Percentiles rank a stretch among this genome's conserved stretches.
Evolutionary conservation across 192 early-diverging fungal genomes (phyloP).

Genomic region (Fimicolochytrium jonesii): DNA sequence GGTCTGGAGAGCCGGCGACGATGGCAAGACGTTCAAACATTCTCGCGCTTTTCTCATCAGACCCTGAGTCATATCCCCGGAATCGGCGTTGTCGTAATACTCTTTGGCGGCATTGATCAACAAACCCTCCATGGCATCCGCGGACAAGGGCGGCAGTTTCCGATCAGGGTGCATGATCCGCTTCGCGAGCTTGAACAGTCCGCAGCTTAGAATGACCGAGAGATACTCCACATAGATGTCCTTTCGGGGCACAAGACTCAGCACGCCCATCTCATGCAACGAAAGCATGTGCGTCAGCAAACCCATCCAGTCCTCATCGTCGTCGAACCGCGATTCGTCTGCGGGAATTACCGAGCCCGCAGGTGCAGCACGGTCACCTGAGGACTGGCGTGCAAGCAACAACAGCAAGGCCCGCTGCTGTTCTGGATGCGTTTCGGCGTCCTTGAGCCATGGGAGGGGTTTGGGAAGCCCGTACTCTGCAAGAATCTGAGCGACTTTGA

Average conservation of each 20-base stretch:
- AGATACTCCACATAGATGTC: conserved; percentile 62
- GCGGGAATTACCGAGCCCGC: conserved; percentile 47
- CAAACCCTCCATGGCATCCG: conserved; percentile 51
- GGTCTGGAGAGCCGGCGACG: conserved; percentile 45
- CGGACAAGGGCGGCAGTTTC: conserved; percentile 9
- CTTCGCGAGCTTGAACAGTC: conserved; percentile 57
- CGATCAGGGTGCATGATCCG: conserved; percentile 14
- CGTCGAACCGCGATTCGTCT: conserved; percentile 49
- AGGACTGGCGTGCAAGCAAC: conserved; percentile 23
- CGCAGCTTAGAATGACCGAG: conserved; percentile 55
- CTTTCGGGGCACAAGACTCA: conserved; percentile 41
- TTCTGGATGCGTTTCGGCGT: conserved; percentile 39
- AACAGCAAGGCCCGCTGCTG: conserved; percentile 57
- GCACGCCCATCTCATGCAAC: conserved; percentile 46
- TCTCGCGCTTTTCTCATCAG: conserved; percentile 68
- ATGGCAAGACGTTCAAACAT: conserved; percentile 61
- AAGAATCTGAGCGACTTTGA: conserved; percentile 59
- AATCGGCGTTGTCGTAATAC: conserved; percentile 70
- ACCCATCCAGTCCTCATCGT: conserved; percentile 63
- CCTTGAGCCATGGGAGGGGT: conserved; percentile 57
- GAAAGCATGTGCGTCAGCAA: conserved; percentile 62
- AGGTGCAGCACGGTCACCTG: conserved; percentile 47
- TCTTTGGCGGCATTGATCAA: conserved; percentile 67
- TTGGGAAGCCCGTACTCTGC: conserved; percentile 53
- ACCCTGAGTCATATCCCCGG: conserved; percentile 60